Evolutionary conservation across 129 eudicot genomes (phyloP), one percentile per base, ranked within the genome.

Genomic region (Flaveria bidentis): DNA sequence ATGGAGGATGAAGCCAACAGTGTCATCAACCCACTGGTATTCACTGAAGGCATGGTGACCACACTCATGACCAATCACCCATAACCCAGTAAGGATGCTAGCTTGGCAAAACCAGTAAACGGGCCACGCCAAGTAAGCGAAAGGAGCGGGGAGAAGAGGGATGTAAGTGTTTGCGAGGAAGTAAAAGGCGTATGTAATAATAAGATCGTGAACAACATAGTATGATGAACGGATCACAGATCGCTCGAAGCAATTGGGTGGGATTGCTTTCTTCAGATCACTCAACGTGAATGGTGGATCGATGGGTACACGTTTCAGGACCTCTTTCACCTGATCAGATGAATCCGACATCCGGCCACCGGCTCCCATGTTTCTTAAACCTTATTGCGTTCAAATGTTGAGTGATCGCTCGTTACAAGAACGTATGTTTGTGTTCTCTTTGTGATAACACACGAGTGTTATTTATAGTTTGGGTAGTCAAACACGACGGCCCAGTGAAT

Each of bases 11-110:
- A n/a, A n/a, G n/a, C n/a, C n/a, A n/a, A n/a, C n/a, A n/a, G n/a
- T n/a, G n/a, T n/a, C n/a, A n/a, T n/a, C n/a, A n/a, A n/a, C n/a
- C n/a, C n/a, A n/a, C n/a, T n/a, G n/a, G n/a, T n/a, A n/a, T n/a
- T n/a, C n/a, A n/a, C n/a, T n/a, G n/a, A n/a, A n/a, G n/a, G n/a
- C n/a, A n/a, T n/a, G n/a, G n/a, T n/a, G n/a, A n/a, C n/a, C n/a
- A n/a, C n/a, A n/a, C n/a, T n/a, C n/a, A n/a, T n/a, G n/a, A 44
- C 83, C 83, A 17, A 80, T 75, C 58, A 80, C 84, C 84, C 84
- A 80, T 30, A 75, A 63, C 14, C 84, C 84, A 2, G 84, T 80
- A 1, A 80, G 79, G 69, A 80, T 76, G 56, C 84, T 72, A 15
- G 79, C 79, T 45, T 80, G 84, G 53, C 77, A 75, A 15, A 75